Evolutionary conservation across 1,284 basidiomycete species (phyloP).

Genomic region (Microbotryum lychnidis-dioicae): DNA sequence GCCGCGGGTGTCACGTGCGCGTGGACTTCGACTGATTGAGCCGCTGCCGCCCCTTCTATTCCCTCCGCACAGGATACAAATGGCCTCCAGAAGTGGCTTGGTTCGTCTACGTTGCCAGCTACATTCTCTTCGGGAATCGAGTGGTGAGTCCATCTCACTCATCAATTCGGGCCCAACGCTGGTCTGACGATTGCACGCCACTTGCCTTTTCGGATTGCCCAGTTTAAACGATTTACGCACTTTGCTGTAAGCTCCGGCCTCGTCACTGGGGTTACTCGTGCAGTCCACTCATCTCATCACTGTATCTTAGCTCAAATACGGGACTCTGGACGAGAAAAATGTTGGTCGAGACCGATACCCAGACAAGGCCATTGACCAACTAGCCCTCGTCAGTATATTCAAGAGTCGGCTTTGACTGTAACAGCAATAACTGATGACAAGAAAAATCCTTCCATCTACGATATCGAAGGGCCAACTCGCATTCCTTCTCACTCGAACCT

Average conservation of each 20-base stretch:
- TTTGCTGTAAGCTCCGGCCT: not conserved
- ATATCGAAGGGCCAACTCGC: not conserved
- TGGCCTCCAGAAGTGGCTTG: not conserved
- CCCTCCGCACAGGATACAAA: not conserved
- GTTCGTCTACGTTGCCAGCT: not conserved
- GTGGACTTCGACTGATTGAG: too few species aligned
- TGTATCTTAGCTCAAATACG: not conserved
- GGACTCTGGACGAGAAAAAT: not conserved
- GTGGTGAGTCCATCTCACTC: not conserved
- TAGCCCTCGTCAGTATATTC: not conserved
- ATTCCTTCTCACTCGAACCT: not conserved
- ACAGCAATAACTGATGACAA: too few species aligned
- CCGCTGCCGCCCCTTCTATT: not conserved
- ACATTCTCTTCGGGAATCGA: not conserved
- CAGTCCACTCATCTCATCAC: not conserved
- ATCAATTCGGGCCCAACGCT: too few species aligned
- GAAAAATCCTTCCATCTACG: too few species aligned
- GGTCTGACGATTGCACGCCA: too few species aligned
- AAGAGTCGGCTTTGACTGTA: too few species aligned
- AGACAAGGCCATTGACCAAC: constrained; percentile 3
- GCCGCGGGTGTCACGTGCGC: too few species aligned
- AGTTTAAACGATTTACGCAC: not conserved
- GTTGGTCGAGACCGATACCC: not conserved
- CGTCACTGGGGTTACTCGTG: too few species aligned
- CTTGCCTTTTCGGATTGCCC: too few species aligned